A percentile compares a stretch with the other conserved stretches of the same genome.
Evolutionary conservation across 768 basidiomycete species (phyloP).

Genomic region (Trametes villosa): DNA sequence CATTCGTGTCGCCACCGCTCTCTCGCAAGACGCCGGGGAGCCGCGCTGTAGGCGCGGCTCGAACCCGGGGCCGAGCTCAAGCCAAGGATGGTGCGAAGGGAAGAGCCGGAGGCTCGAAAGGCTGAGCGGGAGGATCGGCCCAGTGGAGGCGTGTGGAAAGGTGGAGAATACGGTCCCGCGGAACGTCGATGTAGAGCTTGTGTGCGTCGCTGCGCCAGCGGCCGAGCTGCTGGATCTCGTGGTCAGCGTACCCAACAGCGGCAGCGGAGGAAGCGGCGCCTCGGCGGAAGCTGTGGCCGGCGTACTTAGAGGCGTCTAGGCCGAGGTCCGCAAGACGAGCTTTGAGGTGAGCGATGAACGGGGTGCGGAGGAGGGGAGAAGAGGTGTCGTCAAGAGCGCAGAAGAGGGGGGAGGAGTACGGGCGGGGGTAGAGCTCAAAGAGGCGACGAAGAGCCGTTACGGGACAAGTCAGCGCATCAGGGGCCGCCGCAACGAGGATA

Average conservation of each 20-base stretch:
- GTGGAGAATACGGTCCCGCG: conserved; percentile 30
- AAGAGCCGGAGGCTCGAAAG: conserved; percentile 14
- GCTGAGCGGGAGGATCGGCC: conserved; percentile 1
- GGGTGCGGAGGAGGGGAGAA: not conserved
- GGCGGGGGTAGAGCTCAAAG: not conserved
- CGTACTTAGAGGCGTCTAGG: not conserved
- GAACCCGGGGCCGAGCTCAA: conserved; percentile 10
- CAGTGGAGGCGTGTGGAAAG: conserved; percentile 39
- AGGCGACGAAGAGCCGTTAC: not conserved
- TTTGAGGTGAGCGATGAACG: not conserved
- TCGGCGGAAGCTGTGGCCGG: not conserved
- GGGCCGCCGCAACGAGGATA: not conserved
- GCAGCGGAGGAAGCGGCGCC: not conserved
- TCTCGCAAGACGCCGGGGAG: too few relatives aligned
- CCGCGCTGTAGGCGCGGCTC: not conserved
- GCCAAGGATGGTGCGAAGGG: conserved; percentile 4
- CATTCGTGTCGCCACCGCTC: conserved; percentile 3
- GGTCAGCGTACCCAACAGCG: conserved; percentile 22
- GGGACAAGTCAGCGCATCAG: not conserved
- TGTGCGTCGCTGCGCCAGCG: conserved; percentile 44
- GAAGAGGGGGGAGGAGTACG: not conserved
- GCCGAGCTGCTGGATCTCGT: conserved; percentile 44
- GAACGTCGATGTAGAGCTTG: conserved; percentile 43
- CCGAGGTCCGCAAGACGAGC: not conserved
- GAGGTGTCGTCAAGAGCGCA: not conserved